These are phyloP conservation scores for Turnera subulata DNA, from an alignment of 345 rosid genomes.

Conservation along the genomic window DNA sequence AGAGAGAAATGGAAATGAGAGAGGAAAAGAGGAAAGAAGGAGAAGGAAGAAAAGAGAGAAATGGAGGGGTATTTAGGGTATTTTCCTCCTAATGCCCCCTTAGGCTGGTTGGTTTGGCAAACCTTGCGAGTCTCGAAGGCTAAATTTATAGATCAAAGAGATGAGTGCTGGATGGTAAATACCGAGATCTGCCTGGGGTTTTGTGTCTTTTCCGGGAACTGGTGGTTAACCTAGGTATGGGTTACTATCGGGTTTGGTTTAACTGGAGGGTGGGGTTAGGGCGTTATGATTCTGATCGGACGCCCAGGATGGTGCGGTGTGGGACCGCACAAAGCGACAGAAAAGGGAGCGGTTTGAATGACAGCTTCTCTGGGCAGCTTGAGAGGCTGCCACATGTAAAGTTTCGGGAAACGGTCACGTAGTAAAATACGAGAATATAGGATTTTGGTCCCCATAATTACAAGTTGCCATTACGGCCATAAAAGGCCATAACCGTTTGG, in stretches of 20 bases:
- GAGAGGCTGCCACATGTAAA: conserved; percentile 36
- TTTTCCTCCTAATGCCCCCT: conserved; percentile 25
- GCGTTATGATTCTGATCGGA: conserved; percentile 34
- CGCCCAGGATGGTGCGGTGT: conserved; percentile 23
- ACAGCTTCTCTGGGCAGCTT: conserved; percentile 23
- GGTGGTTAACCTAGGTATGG: conserved; percentile 23
- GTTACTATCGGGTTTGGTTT: conserved; percentile 11
- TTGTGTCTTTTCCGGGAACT: not conserved
- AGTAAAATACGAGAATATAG: not conserved
- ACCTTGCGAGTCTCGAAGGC: conserved; percentile 57
- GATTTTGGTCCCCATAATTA: not conserved
- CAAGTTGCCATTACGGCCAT: conserved; percentile 16
- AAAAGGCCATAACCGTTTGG: not conserved
- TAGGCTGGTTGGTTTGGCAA: conserved; percentile 60
- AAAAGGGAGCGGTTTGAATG: conserved; percentile 16
- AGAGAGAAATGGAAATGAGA: not conserved
- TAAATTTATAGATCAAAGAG: conserved; percentile 25
- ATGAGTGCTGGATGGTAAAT: conserved; percentile 25
- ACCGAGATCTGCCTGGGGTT: not conserved
- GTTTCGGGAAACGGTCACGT: conserved; percentile 29
- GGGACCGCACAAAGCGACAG: conserved; percentile 10
- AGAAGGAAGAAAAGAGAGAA: not conserved
- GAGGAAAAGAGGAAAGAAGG: not conserved
- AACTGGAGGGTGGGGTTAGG: conserved; percentile 17
- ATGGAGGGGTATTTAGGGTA: not conserved